Percentiles rank a stretch among this genome's conserved stretches.
phyloP scores from a whole-genome alignment of 1,139 yeast genomes.

The Yamadazyma spencermartinsiae region DNA sequence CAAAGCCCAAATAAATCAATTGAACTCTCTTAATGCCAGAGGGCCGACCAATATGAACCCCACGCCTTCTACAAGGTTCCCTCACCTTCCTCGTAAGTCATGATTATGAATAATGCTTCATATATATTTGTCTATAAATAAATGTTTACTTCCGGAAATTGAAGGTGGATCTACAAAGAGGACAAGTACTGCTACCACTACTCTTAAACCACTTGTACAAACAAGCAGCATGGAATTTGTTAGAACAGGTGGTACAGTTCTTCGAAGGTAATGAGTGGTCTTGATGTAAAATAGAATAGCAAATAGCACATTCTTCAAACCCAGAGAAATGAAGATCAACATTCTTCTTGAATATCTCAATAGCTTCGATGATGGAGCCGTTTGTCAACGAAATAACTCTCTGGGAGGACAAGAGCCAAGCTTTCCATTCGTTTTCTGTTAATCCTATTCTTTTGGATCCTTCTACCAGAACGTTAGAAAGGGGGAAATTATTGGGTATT shows the following conservation, averaged over 20 bases:
- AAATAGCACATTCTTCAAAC: slow-evolving; percentile 94
- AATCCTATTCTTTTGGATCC: slow-evolving; percentile 87
- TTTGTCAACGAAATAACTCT: slow-evolving; percentile 71
- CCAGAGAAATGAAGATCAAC: slow-evolving; percentile 85
- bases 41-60: slow-evolving; percentile 1
- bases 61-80: too few relatives aligned
- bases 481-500: slow-evolving; percentile 73
- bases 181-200: slow-evolving; percentile 89
- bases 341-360: slow-evolving; percentile 78
- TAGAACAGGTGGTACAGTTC: slow-evolving; percentile 84
- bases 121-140: not conserved
- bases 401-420: slow-evolving; percentile 92
- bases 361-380: slow-evolving; percentile 80
- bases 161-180: slow-evolving; percentile 83
- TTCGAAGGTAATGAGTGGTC: slow-evolving; percentile 91
- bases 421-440: slow-evolving; percentile 90
- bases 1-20: not conserved
- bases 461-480: slow-evolving; percentile 67
- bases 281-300: slow-evolving; percentile 87
- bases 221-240: slow-evolving; percentile 97
- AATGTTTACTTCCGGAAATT: slow-evolving; percentile 39
- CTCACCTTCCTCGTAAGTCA: not conserved
- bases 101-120: not conserved
- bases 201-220: slow-evolving; percentile 96
- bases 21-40: not conserved